phyloP scores from a whole-genome alignment of 1,139 yeast genomes.

The Spathaspora sp. region DNA sequence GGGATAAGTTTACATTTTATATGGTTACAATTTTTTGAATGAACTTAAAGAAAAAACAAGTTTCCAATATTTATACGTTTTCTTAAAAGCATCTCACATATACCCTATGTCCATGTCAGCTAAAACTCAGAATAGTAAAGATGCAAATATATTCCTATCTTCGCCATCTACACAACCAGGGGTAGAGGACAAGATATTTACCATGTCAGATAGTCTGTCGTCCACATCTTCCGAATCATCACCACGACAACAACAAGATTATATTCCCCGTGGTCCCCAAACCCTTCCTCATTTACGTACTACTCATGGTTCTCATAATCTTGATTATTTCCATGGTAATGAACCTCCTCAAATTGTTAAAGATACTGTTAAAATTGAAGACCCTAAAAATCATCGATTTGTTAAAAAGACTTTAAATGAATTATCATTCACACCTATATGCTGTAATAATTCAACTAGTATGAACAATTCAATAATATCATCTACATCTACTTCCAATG shows the following conservation, averaged over 20 bases:
- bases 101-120: background rate
- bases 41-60: too few relatives aligned
- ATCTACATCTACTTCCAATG: slow-evolving; percentile 10
- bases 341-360: background rate
- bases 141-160: background rate
- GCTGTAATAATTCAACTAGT: slow-evolving; percentile 2
- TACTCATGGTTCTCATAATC: background rate
- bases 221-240: slow-evolving; percentile 2
- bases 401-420: slow-evolving; percentile 12
- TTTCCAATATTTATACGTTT: background rate
- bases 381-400: slow-evolving; percentile 10
- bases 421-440: slow-evolving; percentile 11
- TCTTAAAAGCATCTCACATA: background rate
- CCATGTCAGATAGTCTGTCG: slow-evolving; percentile 5
- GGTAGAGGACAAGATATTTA: background rate
- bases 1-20: too few relatives aligned
- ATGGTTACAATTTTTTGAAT: too few relatives aligned
- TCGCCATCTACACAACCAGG: background rate
- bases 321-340: background rate
- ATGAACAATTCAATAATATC: slow-evolving; percentile 9
- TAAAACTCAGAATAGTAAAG: background rate
- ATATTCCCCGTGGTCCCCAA: background rate
- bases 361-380: slow-evolving; percentile 4
- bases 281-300: background rate
- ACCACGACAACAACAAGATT: background rate